Evolutionary conservation across 768 basidiomycete genomes (phyloP).

Genomic region (Postia placenta): DNA sequence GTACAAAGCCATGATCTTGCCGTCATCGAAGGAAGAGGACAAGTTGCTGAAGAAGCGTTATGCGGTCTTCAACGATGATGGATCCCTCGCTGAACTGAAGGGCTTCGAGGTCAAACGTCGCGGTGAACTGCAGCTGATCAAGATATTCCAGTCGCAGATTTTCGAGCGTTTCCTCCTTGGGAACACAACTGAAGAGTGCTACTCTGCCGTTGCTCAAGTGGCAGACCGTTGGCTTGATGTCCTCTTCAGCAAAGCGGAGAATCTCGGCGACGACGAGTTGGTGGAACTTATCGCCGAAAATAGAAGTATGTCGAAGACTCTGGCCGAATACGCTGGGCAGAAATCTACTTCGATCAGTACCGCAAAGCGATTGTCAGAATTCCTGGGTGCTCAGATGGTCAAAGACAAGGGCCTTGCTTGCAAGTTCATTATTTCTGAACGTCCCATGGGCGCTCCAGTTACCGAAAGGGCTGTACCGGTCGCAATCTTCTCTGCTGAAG

Average conservation of each 20-base stretch:
- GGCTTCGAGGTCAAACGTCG: conserved; percentile 99
- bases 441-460: conserved; percentile 88
- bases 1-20: conserved; percentile 98
- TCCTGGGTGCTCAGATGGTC: conserved; percentile 97
- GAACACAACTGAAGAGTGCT: conserved; percentile 90
- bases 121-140: conserved; percentile 96
- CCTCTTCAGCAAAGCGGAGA: conserved; percentile 81
- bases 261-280: conserved; percentile 82
- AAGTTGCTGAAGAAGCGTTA: conserved; percentile 98
- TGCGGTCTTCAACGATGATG: conserved; percentile 98
- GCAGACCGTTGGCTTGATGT: conserved; percentile 98
- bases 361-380: conserved; percentile 90
- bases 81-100: conserved; percentile 94
- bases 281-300: conserved; percentile 99
- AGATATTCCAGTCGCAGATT: conserved; percentile 97
- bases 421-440: conserved; percentile 97
- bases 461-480: conserved; percentile 96
- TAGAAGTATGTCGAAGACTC: conserved; percentile 93
- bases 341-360: conserved; percentile 99
- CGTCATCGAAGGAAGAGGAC: conserved; percentile 98
- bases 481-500: conserved; percentile 96
- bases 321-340: conserved; percentile 93
- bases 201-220: conserved; percentile 86
- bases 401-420: conserved; percentile 99
- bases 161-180: conserved; percentile 98